Evolutionary conservation across 2,329 filamentous ascomycete genomes (phyloP).

Genomic region (Dactylellina sp.): DNA sequence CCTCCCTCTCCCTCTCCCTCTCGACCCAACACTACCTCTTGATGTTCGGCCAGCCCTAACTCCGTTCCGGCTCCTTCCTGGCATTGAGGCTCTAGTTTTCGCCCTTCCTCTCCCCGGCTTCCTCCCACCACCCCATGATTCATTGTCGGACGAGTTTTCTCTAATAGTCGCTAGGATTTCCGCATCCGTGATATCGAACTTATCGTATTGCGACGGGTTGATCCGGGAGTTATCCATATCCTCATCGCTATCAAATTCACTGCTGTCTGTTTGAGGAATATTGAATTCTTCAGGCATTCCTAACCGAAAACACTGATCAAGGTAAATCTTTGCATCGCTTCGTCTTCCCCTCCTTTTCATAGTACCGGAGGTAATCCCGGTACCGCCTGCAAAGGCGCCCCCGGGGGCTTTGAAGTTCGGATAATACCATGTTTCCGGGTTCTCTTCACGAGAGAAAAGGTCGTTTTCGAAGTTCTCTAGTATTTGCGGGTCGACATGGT

Average conservation of each 20-base stretch:
- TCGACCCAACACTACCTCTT: background rate
- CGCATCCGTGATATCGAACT: constrained; percentile 48
- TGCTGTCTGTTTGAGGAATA: constrained; percentile 42
- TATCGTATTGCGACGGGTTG: constrained; percentile 52
- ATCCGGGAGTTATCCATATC: constrained; percentile 5
- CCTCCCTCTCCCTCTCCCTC: constrained; percentile 26
- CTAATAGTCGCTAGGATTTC: constrained; percentile 43
- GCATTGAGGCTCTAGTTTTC: constrained; percentile 27
- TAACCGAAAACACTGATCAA: constrained; percentile 35
- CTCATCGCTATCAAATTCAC: constrained; percentile 21
- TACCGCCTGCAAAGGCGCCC: constrained; percentile 44
- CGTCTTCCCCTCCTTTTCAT: constrained; percentile 36
- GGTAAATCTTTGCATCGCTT: constrained; percentile 30
- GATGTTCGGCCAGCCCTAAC: background rate
- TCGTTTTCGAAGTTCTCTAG: constrained; percentile 50
- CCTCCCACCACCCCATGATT: constrained; percentile 37
- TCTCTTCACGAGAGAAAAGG: constrained; percentile 41
- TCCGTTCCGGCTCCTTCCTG: constrained; percentile 5
- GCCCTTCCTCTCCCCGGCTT: constrained; percentile 29
- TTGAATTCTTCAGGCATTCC: constrained; percentile 51
- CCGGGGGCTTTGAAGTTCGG: constrained; percentile 44
- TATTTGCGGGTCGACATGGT: constrained; percentile 32
- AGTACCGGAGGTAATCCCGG: constrained; percentile 38
- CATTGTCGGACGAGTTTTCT: constrained; percentile 46
- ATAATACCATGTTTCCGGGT: constrained; percentile 54